Evolutionary conservation across 2,329 filamentous ascomycete species (phyloP).

Genomic region (Microcera coccophila): DNA sequence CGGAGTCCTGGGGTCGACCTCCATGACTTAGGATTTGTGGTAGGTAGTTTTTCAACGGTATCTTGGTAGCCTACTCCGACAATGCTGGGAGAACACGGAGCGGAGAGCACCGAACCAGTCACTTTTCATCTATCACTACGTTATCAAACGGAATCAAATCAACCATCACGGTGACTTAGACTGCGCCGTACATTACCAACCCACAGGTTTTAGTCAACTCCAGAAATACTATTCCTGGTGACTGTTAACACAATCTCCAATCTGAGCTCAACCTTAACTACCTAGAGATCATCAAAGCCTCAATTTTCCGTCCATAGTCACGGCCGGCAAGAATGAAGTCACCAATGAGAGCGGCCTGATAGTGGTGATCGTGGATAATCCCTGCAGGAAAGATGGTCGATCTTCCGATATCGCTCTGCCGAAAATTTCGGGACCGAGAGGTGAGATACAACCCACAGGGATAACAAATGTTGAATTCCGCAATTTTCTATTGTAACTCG

Average conservation of each 20-base stretch:
- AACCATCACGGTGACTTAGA: too few relatives aligned
- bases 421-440: too few relatives aligned
- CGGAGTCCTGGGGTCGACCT: constrained; percentile 13
- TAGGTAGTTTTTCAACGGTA: constrained; percentile 1
- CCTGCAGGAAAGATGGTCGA: constrained; percentile 12
- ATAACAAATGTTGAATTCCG: too few relatives aligned
- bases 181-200: too few relatives aligned
- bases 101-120: neutral
- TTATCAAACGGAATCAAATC: too few relatives aligned
- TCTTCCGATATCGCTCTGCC: constrained; percentile 11
- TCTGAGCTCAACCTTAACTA: too few relatives aligned
- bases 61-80: neutral
- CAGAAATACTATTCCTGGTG: neutral
- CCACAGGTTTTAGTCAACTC: too few relatives aligned
- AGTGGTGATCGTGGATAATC: neutral
- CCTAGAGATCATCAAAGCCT: too few relatives aligned
- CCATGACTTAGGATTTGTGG: constrained; percentile 16
- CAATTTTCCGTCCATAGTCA: too few relatives aligned
- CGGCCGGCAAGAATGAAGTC: neutral
- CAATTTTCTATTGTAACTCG: too few relatives aligned
- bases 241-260: neutral
- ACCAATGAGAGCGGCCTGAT: constrained; percentile 6
- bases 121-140: neutral
- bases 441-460: too few relatives aligned
- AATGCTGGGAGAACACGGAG: neutral